These are phyloP conservation scores for Xerocomus nothofagi DNA, from an alignment of 1,284 basidiomycete genomes.

Conservation along the genomic window DNA sequence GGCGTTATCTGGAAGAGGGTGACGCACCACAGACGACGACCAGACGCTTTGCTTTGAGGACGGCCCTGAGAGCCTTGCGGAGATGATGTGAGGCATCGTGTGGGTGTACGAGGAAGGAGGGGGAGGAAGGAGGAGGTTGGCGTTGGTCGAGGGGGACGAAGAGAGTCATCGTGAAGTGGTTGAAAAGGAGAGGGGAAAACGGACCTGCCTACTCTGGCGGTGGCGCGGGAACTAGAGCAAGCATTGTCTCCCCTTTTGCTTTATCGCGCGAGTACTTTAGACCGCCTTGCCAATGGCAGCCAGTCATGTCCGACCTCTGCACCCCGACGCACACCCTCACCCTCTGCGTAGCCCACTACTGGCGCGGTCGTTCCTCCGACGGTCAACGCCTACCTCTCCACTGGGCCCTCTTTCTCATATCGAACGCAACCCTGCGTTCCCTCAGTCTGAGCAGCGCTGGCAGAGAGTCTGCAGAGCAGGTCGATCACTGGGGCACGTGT, in stretches of 20 bases:
- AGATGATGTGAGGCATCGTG: slow-evolving; percentile 44
- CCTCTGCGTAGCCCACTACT: slow-evolving; percentile 33
- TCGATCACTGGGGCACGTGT: slow-evolving; percentile 36
- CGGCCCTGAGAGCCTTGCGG: slow-evolving; percentile 56
- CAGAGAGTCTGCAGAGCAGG: slow-evolving; percentile 22
- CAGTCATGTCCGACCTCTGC: slow-evolving; percentile 22
- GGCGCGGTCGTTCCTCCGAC: slow-evolving; percentile 26
- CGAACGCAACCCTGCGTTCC: slow-evolving; percentile 26
- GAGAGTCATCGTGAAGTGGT: slow-evolving; percentile 35
- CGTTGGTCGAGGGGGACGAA: slow-evolving; percentile 33
- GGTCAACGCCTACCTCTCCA: slow-evolving; percentile 32
- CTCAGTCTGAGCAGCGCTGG: slow-evolving; percentile 24
- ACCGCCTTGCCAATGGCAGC: too few species aligned
- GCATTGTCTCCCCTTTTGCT: slow-evolving; percentile 6
- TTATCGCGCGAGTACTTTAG: slow-evolving; percentile 12
- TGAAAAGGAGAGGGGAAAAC: slow-evolving; percentile 26
- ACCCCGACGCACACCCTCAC: slow-evolving; percentile 23
- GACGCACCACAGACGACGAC: slow-evolving; percentile 83
- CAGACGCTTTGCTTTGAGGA: slow-evolving; percentile 77
- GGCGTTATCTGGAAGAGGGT: slow-evolving; percentile 10
- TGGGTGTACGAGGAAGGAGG: slow-evolving; percentile 41
- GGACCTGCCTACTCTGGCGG: slow-evolving; percentile 10
- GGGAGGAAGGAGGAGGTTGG: slow-evolving; percentile 26
- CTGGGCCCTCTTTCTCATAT: slow-evolving; percentile 33
- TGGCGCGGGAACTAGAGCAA: slow-evolving; percentile 30